Conservation (phyloP, 2,329 filamentous ascomycete species). For the Alternaria sp. region DNA sequence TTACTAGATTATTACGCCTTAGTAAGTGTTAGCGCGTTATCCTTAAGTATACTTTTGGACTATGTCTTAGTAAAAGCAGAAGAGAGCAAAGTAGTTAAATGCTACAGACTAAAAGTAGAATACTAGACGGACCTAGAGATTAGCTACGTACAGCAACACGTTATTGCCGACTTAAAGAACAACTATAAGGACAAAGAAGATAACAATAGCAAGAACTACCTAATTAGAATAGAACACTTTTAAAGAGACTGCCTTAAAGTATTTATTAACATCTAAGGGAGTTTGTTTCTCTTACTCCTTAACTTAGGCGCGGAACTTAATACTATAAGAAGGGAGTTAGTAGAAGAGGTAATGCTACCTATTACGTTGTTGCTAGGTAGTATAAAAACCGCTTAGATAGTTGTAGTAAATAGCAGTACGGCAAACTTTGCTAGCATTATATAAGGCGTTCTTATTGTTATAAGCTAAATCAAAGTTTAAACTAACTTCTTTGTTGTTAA, state of each 20-base stretch:
- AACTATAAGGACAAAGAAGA: background rate
- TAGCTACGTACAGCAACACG: background rate
- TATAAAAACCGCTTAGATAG: no score
- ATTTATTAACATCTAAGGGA: background rate
- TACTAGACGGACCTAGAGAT: background rate
- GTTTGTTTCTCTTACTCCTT: no score
- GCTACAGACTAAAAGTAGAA: background rate
- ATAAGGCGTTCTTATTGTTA: no score
- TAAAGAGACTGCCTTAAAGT: background rate
- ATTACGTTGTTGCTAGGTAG: no score
- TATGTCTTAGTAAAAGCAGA: background rate
- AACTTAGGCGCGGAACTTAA: no score
- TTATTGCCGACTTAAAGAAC: background rate
- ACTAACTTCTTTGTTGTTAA: no score
- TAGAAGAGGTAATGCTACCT: no score
- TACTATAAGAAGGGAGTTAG: no score
- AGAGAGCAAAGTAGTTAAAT: background rate
- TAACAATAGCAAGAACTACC: background rate
- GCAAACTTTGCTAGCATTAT: no score
- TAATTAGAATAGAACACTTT: background rate
- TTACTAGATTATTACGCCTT: background rate
- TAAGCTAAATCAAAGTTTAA: no score
- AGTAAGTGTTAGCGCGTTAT: background rate
- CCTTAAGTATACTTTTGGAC: background rate
- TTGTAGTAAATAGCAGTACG: no score